These are phyloP conservation scores for Malbranchea zuffiana DNA, from an alignment of 2,329 filamentous ascomycete species.

Conservation along the genomic window DNA sequence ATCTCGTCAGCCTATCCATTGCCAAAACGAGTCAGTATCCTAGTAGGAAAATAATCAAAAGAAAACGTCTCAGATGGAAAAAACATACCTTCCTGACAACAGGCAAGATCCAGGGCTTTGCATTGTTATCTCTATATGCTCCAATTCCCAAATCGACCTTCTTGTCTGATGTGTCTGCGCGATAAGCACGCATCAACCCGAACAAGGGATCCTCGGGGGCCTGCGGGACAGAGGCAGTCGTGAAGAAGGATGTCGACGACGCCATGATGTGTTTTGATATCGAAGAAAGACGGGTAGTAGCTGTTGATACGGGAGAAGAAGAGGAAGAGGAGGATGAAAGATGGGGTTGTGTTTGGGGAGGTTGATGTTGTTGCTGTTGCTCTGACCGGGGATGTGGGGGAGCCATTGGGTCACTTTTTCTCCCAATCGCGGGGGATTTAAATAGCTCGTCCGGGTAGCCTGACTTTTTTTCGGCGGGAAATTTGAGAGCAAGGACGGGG, in stretches of 20 bases:
- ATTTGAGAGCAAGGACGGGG: no score
- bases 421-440: no score
- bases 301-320: conserved; percentile 5
- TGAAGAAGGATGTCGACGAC: conserved; percentile 53
- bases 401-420: background rate
- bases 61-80: no score
- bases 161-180: conserved; percentile 59
- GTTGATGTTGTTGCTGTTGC: background rate
- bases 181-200: conserved; percentile 78
- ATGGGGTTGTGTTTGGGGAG: no score
- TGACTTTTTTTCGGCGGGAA: no score
- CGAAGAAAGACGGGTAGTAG: conserved; percentile 12
- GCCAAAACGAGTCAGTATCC: conserved; percentile 1
- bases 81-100: conserved; percentile 78
- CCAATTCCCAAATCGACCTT: conserved; percentile 95
- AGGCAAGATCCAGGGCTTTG: conserved; percentile 93
- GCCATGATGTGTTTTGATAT: conserved; percentile 16
- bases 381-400: background rate
- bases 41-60: background rate
- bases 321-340: conserved; percentile 1
- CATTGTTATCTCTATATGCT: conserved; percentile 87
- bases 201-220: conserved; percentile 94
- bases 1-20: conserved; percentile 73
- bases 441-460: no score
- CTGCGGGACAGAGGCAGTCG: conserved; percentile 65